These are phyloP conservation scores for Aureobasidium sp. DNA, from an alignment of 2,329 filamentous ascomycete genomes.

Conservation along the genomic window DNA sequence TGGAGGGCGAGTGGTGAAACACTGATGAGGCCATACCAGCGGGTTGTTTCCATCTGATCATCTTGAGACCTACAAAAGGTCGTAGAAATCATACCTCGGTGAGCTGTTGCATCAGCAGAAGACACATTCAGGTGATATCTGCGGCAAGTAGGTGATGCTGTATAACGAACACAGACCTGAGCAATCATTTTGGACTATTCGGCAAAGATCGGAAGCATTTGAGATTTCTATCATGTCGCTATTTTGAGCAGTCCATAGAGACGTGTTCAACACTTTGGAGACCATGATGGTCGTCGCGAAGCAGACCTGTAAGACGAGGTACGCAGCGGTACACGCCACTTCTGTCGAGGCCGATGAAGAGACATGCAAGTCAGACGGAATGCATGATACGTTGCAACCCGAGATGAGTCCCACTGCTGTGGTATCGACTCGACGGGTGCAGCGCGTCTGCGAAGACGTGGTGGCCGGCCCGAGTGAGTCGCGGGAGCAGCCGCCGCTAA, in stretches of 20 bases:
- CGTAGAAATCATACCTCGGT: too few relatives aligned
- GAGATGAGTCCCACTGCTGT: neutral
- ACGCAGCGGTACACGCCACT: neutral
- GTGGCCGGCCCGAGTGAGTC: neutral
- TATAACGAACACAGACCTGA: neutral
- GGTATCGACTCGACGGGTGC: too few relatives aligned
- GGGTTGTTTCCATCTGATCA: too few relatives aligned
- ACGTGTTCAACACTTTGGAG: neutral
- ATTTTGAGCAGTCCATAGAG: too few relatives aligned
- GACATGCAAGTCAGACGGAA: neutral
- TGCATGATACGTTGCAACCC: neutral
- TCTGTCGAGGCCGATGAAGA: neutral
- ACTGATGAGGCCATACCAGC: too few relatives aligned
- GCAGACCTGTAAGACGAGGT: neutral
- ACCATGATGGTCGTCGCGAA: neutral
- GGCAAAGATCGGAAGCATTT: neutral
- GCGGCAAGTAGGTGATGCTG: neutral
- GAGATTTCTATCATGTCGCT: neutral
- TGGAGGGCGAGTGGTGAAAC: neutral
- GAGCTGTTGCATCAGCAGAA: too few relatives aligned
- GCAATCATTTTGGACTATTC: neutral
- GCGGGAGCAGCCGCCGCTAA: slow-evolving; percentile 5
- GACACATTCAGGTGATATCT: neutral
- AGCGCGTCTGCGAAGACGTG: neutral
- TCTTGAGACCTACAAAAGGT: too few relatives aligned